Evolutionary conservation across 495 filamentous ascomycete genomes (phyloP).

Genomic region (Jackrogersella minutella): DNA sequence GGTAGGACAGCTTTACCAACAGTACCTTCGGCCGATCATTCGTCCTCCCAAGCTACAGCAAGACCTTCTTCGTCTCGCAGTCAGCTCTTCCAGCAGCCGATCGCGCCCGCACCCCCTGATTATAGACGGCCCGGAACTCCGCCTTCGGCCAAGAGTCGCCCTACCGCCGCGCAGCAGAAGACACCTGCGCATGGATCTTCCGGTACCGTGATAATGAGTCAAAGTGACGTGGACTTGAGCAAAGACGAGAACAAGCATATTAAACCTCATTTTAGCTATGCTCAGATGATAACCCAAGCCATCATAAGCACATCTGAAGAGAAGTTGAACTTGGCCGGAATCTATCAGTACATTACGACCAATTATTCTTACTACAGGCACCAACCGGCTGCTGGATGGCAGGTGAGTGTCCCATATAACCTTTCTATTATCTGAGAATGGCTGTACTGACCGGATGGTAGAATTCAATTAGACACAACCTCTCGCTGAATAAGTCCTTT

Average conservation of each 20-base stretch:
- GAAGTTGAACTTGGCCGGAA: slow-evolving; percentile 85
- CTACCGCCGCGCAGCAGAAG: slow-evolving; percentile 48
- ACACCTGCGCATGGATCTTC: slow-evolving; percentile 53
- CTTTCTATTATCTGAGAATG: background rate
- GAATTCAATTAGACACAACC: slow-evolving; percentile 96
- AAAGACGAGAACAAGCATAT: slow-evolving; percentile 82
- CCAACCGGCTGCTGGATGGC: slow-evolving; percentile 80
- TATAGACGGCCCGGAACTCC: slow-evolving; percentile 75
- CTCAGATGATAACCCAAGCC: slow-evolving; percentile 95
- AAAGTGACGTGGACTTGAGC: slow-evolving; percentile 78
- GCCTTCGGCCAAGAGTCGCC: slow-evolving; percentile 55
- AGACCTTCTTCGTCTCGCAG: slow-evolving; percentile 37
- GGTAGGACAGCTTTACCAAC: slow-evolving; percentile 47
- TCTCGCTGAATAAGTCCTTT: slow-evolving; percentile 93
- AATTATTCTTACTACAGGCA: slow-evolving; percentile 91
- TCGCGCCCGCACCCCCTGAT: slow-evolving; percentile 75
- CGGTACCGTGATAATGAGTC: slow-evolving; percentile 57
- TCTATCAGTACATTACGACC: slow-evolving; percentile 89
- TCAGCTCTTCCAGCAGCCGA: slow-evolving; percentile 56
- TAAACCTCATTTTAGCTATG: slow-evolving; percentile 95
- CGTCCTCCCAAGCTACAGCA: slow-evolving; percentile 40
- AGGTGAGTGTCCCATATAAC: slow-evolving; percentile 61
- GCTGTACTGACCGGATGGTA: slow-evolving; percentile 48
- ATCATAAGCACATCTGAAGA: slow-evolving; percentile 85
- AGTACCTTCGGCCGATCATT: slow-evolving; percentile 59